Percentiles rank a stretch among this genome's conserved stretches.
These are phyloP conservation scores for Fusarium irregulare DNA, from an alignment of 2,329 filamentous ascomycete species.

Conservation along the genomic window DNA sequence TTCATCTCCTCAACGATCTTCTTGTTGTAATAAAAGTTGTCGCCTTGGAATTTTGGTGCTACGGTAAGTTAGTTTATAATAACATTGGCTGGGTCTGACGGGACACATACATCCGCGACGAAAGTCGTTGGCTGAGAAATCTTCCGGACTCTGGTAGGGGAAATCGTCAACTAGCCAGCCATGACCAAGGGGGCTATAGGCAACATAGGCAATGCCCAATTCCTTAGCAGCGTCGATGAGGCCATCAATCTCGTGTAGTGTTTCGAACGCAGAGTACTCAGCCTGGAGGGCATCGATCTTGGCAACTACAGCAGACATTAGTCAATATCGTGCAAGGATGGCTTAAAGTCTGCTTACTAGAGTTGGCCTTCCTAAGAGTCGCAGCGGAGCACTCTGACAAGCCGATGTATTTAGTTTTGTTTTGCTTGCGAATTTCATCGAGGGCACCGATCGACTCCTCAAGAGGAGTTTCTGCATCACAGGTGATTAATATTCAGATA, in stretches of 20 bases:
- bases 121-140: slow-evolving; percentile 1
- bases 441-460: slow-evolving; percentile 6
- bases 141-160: background rate
- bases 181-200: background rate
- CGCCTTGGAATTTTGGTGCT: slow-evolving; percentile 8
- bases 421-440: background rate
- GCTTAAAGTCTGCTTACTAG: background rate
- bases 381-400: slow-evolving; percentile 1
- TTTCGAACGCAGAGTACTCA: slow-evolving; percentile 15
- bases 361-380: slow-evolving; percentile 6
- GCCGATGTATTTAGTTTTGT: slow-evolving; percentile 12
- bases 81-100: accelerated
- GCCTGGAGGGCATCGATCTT: slow-evolving; percentile 19
- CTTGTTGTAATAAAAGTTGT: slow-evolving; percentile 13
- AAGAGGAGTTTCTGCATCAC: background rate
- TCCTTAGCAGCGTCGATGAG: background rate
- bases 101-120: background rate
- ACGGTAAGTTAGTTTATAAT: accelerated
- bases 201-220: background rate
- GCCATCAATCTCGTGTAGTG: slow-evolving; percentile 1
- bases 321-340: accelerated
- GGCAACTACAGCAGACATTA: background rate
- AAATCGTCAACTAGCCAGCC: slow-evolving; percentile 12
- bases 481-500: background rate
- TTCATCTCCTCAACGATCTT: slow-evolving; percentile 8